Percentiles rank a stretch among this genome's conserved stretches.
phyloP scores from a whole-genome alignment of 2,329 filamentous ascomycete species.

The Calonectria leucothoes region DNA sequence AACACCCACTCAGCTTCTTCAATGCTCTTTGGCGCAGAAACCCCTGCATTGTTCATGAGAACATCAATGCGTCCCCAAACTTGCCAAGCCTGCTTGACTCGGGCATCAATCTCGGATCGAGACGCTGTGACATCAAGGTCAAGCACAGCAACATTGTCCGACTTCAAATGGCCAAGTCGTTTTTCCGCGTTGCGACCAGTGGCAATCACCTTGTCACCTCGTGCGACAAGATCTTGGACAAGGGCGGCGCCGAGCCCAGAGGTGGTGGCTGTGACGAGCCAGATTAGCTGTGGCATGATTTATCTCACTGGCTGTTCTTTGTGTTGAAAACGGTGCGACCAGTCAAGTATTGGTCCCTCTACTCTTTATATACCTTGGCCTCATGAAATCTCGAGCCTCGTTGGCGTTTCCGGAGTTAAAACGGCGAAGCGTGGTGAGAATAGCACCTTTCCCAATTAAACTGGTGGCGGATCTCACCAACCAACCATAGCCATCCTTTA shows the following conservation, averaged over 20 bases:
- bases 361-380: not conserved
- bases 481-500: not conserved
- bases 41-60: slow-evolving; percentile 50
- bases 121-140: slow-evolving; percentile 46
- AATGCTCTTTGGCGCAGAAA: slow-evolving; percentile 38
- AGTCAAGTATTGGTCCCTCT: not conserved
- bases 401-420: not conserved
- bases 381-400: too few species aligned
- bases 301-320: not conserved
- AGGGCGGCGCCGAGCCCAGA: slow-evolving; percentile 46
- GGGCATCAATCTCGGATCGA: slow-evolving; percentile 25
- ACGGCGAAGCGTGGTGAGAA: not conserved
- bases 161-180: slow-evolving; percentile 39
- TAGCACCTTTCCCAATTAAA: not conserved
- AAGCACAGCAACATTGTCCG: slow-evolving; percentile 40
- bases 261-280: slow-evolving; percentile 49
- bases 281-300: slow-evolving; percentile 39
- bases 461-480: not conserved
- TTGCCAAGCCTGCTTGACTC: slow-evolving; percentile 41
- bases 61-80: slow-evolving; percentile 49
- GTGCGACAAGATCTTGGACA: slow-evolving; percentile 34
- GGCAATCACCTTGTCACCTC: slow-evolving; percentile 47
- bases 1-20: slow-evolving; percentile 48
- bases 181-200: slow-evolving; percentile 40
- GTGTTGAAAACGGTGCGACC: not conserved